Percentiles rank a stretch among this genome's conserved stretches.
Evolutionary conservation across 495 filamentous ascomycete genomes (phyloP).

Genomic region (Aspergillus mulundensis): DNA sequence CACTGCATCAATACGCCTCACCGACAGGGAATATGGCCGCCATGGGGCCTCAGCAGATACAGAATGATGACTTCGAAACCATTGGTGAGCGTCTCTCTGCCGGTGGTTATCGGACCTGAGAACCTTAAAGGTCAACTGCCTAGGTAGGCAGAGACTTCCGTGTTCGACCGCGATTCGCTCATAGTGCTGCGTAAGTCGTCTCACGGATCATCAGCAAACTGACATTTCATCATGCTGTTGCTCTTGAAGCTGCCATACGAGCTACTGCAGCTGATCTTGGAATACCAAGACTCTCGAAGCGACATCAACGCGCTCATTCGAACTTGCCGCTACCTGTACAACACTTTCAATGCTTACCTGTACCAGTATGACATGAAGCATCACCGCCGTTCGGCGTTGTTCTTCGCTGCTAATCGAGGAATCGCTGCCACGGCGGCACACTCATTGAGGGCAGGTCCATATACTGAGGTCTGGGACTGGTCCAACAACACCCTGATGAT

Average conservation of each 20-base stretch:
- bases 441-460: background rate
- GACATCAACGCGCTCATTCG: conserved; percentile 26
- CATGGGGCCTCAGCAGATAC: no score
- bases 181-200: no score
- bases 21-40: background rate
- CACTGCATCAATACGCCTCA: background rate
- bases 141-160: background rate
- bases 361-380: conserved; percentile 22
- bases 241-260: conserved; percentile 21
- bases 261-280: conserved; percentile 20
- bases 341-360: conserved; percentile 22
- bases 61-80: no score
- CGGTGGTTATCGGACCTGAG: no score
- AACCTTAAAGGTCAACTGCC: no score
- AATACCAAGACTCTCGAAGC: conserved; percentile 18
- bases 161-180: background rate
- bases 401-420: conserved; percentile 20
- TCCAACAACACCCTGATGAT: background rate
- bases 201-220: no score
- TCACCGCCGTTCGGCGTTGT: conserved; percentile 19
- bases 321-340: conserved; percentile 20
- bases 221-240: background rate
- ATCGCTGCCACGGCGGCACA: background rate
- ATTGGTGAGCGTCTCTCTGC: background rate
- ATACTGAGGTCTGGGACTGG: background rate